Evolutionary conservation across 1,139 yeast species (phyloP).

Genomic region (Kluyveromyces sp.): DNA sequence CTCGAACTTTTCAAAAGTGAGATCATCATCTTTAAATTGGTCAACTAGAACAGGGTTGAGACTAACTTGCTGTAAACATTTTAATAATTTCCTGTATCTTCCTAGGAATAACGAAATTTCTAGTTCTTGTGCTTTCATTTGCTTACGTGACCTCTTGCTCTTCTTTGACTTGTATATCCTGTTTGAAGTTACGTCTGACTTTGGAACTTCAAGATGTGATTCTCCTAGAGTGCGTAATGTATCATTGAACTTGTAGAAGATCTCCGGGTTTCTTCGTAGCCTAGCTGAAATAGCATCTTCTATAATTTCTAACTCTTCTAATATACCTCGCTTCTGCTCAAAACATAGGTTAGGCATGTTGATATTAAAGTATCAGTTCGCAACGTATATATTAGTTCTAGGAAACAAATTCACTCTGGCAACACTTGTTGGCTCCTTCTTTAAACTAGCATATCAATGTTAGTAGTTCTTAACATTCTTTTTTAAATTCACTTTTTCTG

Average conservation of each 20-base stretch:
- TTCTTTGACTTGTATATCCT: slow-evolving; percentile 24
- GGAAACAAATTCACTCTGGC: too few species aligned
- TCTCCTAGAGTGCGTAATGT: slow-evolving; percentile 12
- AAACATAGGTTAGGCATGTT: slow-evolving; percentile 3
- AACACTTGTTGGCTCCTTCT: too few species aligned
- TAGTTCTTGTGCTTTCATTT: slow-evolving; percentile 51
- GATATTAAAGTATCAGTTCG: background rate
- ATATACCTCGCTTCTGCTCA: slow-evolving; percentile 32
- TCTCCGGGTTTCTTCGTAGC: slow-evolving; percentile 40
- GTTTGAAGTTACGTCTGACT: slow-evolving; percentile 13
- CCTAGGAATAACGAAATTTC: slow-evolving; percentile 52
- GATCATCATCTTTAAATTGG: slow-evolving; percentile 10
- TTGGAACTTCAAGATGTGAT: slow-evolving; percentile 10
- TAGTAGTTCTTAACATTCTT: too few species aligned
- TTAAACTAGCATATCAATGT: too few species aligned
- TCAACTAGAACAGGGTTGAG: slow-evolving; percentile 5
- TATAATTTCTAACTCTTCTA: slow-evolving; percentile 50
- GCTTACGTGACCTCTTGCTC: slow-evolving; percentile 36
- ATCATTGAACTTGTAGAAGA: slow-evolving; percentile 33
- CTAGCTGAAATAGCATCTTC: slow-evolving; percentile 48
- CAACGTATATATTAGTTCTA: too few species aligned
- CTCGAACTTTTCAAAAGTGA: slow-evolving; percentile 39
- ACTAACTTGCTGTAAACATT: slow-evolving; percentile 19
- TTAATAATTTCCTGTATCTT: slow-evolving; percentile 38
- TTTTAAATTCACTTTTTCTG: too few species aligned